Evolutionary conservation across 192 early-diverging fungal species (phyloP).

Genomic region (Endogone sp.): DNA sequence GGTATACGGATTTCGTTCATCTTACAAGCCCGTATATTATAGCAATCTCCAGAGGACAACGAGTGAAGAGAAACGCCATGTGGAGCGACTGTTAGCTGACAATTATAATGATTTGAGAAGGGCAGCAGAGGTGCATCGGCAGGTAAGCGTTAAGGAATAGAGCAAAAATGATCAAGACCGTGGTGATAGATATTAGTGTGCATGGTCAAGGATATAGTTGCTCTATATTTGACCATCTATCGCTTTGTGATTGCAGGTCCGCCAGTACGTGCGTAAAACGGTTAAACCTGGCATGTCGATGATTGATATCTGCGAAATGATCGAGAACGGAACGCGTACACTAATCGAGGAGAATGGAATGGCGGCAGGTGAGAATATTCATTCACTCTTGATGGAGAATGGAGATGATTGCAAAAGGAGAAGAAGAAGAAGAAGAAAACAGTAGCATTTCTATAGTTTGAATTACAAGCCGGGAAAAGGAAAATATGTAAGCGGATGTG

Average conservation of each 20-base stretch:
- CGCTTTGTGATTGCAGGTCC: conserved; percentile 51
- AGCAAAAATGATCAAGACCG: neutral
- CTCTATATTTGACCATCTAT: neutral
- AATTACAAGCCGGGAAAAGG: too few relatives aligned
- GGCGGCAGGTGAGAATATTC: too few relatives aligned
- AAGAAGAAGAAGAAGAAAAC: too few relatives aligned
- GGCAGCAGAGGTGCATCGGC: conserved; percentile 93
- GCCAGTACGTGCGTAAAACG: conserved; percentile 68
- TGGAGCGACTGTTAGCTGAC: conserved; percentile 70
- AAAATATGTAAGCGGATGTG: too few relatives aligned
- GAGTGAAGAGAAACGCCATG: conserved; percentile 85
- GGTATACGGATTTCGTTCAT: neutral
- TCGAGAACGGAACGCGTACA: conserved; percentile 91
- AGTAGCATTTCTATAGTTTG: too few relatives aligned
- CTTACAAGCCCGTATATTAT: neutral
- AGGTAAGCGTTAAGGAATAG: too few relatives aligned
- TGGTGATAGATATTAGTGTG: neutral
- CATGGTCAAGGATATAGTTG: neutral
- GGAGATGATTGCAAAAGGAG: too few relatives aligned
- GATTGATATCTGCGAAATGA: conserved; percentile 88
- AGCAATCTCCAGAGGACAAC: conserved; percentile 88
- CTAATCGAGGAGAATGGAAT: conserved; percentile 85
- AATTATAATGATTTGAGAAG: conserved; percentile 78
- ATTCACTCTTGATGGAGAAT: too few relatives aligned
- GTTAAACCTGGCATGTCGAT: conserved; percentile 96